phyloP scores from a whole-genome alignment of 164 flowering plant genomes.

The Tetrastigma voinierianum region DNA sequence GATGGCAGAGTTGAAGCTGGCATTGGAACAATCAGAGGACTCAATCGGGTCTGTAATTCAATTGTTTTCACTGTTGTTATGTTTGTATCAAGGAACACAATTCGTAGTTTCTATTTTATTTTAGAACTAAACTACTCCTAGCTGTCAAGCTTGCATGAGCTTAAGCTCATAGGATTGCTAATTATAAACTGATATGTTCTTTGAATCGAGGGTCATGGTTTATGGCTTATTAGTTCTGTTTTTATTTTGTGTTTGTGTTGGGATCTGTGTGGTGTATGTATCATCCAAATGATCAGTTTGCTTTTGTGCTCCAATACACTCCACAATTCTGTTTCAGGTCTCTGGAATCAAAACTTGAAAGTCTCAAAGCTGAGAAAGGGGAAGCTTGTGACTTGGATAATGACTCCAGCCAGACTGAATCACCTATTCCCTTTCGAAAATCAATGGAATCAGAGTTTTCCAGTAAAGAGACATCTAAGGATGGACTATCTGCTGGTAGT shows the following conservation, averaged over 20 bases:
- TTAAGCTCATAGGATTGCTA: too few relatives aligned
- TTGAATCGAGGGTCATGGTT: too few relatives aligned
- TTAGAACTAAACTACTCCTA: too few relatives aligned
- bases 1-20: constrained; percentile 61
- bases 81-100: not conserved
- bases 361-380: constrained; percentile 45
- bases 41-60: constrained; percentile 71
- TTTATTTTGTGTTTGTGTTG: not conserved
- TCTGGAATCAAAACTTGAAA: constrained; percentile 66
- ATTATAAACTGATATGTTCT: too few relatives aligned
- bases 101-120: not conserved
- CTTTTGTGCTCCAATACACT: not conserved
- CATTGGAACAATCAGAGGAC: constrained; percentile 69
- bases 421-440: constrained; percentile 35
- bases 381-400: constrained; percentile 20
- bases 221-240: not conserved
- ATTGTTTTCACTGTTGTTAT: not conserved
- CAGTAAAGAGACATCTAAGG: constrained; percentile 43
- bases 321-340: constrained; percentile 44
- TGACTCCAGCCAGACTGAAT: constrained; percentile 48
- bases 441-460: constrained; percentile 34
- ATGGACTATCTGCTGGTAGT: constrained; percentile 61
- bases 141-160: too few relatives aligned
- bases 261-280: not conserved
- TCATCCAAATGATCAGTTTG: not conserved